Evolutionary conservation across 208 protist species (phyloP), one percentile per base, ranked within the genome.

Genomic region (Leishmania major): DNA sequence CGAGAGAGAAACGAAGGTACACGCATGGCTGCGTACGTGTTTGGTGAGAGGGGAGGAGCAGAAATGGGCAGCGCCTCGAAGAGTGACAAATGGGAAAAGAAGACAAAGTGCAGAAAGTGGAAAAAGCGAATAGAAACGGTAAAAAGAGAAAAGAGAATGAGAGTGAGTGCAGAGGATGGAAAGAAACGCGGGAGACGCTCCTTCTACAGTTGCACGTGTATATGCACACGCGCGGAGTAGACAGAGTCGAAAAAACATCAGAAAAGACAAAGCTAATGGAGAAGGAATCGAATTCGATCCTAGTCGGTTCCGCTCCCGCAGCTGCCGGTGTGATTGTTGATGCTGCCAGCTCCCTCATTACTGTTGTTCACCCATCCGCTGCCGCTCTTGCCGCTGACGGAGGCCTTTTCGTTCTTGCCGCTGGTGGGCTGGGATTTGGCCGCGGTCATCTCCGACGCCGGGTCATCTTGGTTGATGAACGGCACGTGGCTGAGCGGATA

Each of bases 271-370:
- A 31, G 47, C 11, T 19, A 75, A 8, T 2, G 71, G n/a, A 59
- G 1, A 35, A 51, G 64, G 28, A 81, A 28, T 17, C n/a, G 31
- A 35, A 35, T 57, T 1, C 1, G 40, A 8, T 31, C 11, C 49
- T 79, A 84, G 57, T 89, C 86, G 40, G 79, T 82, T 28, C 79
- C 82, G 66, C 77, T 89, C 40, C 82, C 82, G 43, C 76, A 84
- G 67, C 79, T 86, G 51, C 79, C 83, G 43, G 79, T 80, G 25
- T 89, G 67, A 5, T 84, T 75, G 79, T 86, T 82, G 70, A 64
- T 84, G 69, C 75, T 86, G 77, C 74, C 78, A 40, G 81, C 28
- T 1, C 77, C 82, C 53, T 82, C 79, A 53, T 76, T 87, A 77
- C 79, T 86, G 59, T 71, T 81, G 70, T 69, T 79, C 59, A 83